These are phyloP conservation scores for Grosmannia penicillata DNA, from an alignment of 2,329 filamentous ascomycete genomes.

Conservation along the genomic window DNA sequence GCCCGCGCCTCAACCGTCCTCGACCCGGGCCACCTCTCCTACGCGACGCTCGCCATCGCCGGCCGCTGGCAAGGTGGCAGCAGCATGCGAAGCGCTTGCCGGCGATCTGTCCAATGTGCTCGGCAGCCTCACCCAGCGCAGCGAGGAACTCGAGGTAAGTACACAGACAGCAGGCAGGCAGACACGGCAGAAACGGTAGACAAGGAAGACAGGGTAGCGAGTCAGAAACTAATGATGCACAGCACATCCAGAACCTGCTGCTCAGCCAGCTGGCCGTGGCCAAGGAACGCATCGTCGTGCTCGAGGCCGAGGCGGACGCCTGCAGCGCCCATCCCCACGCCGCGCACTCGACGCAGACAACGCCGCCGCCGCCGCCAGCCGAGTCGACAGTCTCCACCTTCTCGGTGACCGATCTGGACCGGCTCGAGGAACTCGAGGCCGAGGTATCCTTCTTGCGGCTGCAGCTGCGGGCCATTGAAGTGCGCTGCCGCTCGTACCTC, in stretches of 20 bases:
- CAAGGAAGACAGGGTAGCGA: no score
- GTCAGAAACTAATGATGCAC: neutral
- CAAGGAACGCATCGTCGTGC: slow-evolving; percentile 36
- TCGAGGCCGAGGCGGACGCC: slow-evolving; percentile 41
- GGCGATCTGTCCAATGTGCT: slow-evolving; percentile 34
- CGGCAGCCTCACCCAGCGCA: slow-evolving; percentile 34
- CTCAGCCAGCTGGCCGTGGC: slow-evolving; percentile 14
- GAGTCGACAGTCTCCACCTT: neutral
- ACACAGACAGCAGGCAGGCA: no score
- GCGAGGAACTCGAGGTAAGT: slow-evolving; percentile 35
- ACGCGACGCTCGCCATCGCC: neutral
- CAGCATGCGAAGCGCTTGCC: slow-evolving; percentile 28
- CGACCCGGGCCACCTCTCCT: no score
- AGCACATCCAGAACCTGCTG: slow-evolving; percentile 33
- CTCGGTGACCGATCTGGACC: no score
- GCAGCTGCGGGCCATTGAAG: slow-evolving; percentile 46
- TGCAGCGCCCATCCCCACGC: neutral
- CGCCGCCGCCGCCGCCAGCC: neutral
- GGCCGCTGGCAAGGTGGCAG: slow-evolving; percentile 9
- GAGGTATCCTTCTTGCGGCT: slow-evolving; percentile 48
- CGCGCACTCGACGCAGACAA: no score
- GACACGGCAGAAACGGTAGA: no score
- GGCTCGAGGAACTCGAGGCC: slow-evolving; percentile 40
- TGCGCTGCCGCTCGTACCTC: slow-evolving; percentile 34
- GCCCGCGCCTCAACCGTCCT: neutral